These are phyloP conservation scores for Pythium coloratum DNA, from an alignment of 352 stramenopile genomes.

Conservation along the genomic window DNA sequence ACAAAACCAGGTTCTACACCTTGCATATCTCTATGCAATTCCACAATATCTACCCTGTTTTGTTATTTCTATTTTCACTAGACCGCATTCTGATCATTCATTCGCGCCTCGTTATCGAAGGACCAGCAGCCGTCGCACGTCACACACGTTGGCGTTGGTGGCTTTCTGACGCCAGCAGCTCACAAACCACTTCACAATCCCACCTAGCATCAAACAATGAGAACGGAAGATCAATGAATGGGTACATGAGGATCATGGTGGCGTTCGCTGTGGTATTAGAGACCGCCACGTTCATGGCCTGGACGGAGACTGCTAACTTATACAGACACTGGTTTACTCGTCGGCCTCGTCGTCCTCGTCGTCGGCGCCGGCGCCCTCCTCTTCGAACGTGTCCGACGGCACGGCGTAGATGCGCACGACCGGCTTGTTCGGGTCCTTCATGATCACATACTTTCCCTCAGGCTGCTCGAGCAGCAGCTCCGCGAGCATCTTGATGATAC, in stretches of 20 bases:
- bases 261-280: neutral
- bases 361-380: conserved; percentile 72
- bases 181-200: neutral
- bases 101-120: neutral
- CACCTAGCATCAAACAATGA: neutral
- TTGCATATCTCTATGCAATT: neutral
- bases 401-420: conserved; percentile 97
- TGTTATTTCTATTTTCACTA: neutral
- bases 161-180: neutral
- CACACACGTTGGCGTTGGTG: neutral
- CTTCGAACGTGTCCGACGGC: conserved; percentile 94
- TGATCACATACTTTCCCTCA: conserved; percentile 98
- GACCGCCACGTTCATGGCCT: no score
- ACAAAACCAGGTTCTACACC: neutral
- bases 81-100: neutral
- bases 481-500: conserved; percentile 93
- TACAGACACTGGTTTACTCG: conserved; percentile 27
- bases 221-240: neutral
- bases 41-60: neutral
- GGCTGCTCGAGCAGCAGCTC: conserved; percentile 93
- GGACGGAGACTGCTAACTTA: neutral
- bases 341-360: conserved; percentile 62
- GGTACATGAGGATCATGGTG: neutral
- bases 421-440: conserved; percentile 98
- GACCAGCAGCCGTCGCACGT: neutral